phyloP scores from a whole-genome alignment of 768 basidiomycete species.

The Boletus rufocinnamomeus region DNA sequence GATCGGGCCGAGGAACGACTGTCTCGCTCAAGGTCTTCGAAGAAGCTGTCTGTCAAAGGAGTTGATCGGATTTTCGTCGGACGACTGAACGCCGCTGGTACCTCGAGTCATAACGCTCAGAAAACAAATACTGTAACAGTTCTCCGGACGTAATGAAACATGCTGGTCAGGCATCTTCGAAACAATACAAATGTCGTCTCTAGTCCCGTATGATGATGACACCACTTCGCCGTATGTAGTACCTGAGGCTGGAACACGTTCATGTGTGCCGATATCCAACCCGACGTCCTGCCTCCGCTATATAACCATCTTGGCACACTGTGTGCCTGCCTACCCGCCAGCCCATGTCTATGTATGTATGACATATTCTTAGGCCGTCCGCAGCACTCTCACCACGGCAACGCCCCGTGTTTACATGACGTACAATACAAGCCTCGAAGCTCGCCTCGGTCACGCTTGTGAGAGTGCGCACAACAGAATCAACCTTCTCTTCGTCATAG shows the following conservation, averaged over 20 bases:
- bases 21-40: background rate
- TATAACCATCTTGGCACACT: slow-evolving; percentile 2
- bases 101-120: slow-evolving; percentile 10
- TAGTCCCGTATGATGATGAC: slow-evolving; percentile 2
- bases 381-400: slow-evolving; percentile 14
- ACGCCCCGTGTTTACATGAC: slow-evolving; percentile 9
- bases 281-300: background rate
- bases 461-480: background rate
- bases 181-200: background rate
- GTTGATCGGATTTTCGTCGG: background rate
- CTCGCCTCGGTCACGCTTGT: slow-evolving; percentile 4
- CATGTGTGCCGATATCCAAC: slow-evolving; percentile 4
- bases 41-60: background rate
- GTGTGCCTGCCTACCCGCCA: background rate
- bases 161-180: background rate
- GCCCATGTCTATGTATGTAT: background rate
- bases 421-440: slow-evolving; percentile 1
- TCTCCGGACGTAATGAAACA: slow-evolving; percentile 19
- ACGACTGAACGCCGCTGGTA: slow-evolving; percentile 9
- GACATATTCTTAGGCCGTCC: background rate
- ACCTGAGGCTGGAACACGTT: background rate
- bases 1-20: background rate
- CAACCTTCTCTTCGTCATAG: slow-evolving; percentile 8
- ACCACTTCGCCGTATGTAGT: background rate
- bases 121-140: background rate